phyloP scores from a whole-genome alignment of 1,139 yeast species.

The Sugiyamaella novakii region DNA sequence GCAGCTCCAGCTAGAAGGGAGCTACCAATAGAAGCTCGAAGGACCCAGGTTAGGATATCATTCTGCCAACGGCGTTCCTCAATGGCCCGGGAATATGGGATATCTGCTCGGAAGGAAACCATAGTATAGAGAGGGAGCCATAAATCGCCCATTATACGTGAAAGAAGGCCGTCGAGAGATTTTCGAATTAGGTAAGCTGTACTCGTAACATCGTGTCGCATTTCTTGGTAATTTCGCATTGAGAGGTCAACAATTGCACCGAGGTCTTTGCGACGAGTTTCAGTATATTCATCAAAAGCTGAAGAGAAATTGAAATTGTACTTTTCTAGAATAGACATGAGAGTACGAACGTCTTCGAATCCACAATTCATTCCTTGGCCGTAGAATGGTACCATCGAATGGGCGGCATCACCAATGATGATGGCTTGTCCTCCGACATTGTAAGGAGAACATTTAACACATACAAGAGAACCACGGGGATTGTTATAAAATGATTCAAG shows the following conservation, averaged over 20 bases:
- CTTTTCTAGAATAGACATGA: conserved; percentile 55
- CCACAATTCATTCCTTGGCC: conserved; percentile 99
- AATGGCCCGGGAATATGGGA: conserved; percentile 73
- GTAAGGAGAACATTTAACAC: conserved; percentile 62
- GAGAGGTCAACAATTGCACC: conserved; percentile 78
- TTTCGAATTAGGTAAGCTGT: conserved; percentile 64
- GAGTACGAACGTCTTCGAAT: conserved; percentile 78
- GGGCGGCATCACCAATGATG: conserved; percentile 91
- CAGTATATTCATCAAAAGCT: conserved; percentile 63
- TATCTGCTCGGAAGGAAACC: conserved; percentile 87
- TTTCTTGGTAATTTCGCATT: conserved; percentile 77
- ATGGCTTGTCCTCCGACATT: conserved; percentile 65
- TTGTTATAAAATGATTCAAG: conserved; percentile 55
- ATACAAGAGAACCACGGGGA: conserved; percentile 78
- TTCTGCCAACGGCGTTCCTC: conserved; percentile 53
- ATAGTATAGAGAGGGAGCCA: conserved; percentile 92
- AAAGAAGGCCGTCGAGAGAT: conserved; percentile 64
- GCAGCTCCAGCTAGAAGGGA: conserved; percentile 3
- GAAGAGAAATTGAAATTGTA: conserved; percentile 45
- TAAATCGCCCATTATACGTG: conserved; percentile 54
- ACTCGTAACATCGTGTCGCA: conserved; percentile 83
- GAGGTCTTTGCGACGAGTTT: conserved; percentile 62
- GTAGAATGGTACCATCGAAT: conserved; percentile 95
- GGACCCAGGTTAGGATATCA: conserved; percentile 32
- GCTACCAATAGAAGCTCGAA: conserved; percentile 13